A percentile compares a stretch with the other conserved stretches of the same genome.
Conservation (phyloP, 2,329 filamentous ascomycete species). For the Talaromyces islandicus region DNA sequence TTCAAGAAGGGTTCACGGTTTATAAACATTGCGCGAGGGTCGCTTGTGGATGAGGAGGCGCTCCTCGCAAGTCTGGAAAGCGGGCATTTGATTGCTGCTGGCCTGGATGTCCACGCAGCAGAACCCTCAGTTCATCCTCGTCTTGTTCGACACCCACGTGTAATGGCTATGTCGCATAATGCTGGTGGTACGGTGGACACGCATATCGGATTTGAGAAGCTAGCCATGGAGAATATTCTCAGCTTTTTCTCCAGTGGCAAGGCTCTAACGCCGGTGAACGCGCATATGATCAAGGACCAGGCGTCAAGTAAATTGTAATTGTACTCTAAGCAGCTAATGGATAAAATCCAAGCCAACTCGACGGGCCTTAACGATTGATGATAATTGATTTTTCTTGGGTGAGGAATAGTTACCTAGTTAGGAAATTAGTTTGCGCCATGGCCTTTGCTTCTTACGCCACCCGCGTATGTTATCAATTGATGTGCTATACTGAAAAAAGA, state of each 20-base stretch:
- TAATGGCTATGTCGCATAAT: slow-evolving; percentile 44
- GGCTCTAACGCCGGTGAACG: slow-evolving; percentile 52
- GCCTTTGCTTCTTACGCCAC: background rate
- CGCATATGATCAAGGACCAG: slow-evolving; percentile 43
- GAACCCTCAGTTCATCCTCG: slow-evolving; percentile 47
- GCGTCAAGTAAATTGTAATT: background rate
- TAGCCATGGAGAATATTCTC: slow-evolving; percentile 43
- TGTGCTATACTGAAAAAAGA: background rate
- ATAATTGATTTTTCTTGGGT: background rate
- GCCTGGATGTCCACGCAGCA: slow-evolving; percentile 49
- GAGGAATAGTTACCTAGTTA: background rate
- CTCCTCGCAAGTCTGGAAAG: slow-evolving; percentile 43
- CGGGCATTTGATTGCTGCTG: slow-evolving; percentile 43
- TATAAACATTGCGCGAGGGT: slow-evolving; percentile 50
- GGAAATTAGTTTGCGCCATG: background rate
- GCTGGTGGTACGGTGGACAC: slow-evolving; percentile 45
- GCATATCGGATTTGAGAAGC: slow-evolving; percentile 44
- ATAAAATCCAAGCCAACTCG: background rate
- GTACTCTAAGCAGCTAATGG: background rate
- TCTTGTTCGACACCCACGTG: slow-evolving; percentile 36
- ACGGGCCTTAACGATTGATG: background rate
- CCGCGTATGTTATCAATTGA: background rate
- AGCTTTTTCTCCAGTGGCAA: slow-evolving; percentile 28
- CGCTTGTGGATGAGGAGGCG: slow-evolving; percentile 48
- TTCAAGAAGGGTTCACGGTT: slow-evolving; percentile 46